Percentiles rank a stretch among this genome's conserved stretches.
Evolutionary conservation across 805 yeast genomes (phyloP).

Genomic region (Teunomyces gatunensis): DNA sequence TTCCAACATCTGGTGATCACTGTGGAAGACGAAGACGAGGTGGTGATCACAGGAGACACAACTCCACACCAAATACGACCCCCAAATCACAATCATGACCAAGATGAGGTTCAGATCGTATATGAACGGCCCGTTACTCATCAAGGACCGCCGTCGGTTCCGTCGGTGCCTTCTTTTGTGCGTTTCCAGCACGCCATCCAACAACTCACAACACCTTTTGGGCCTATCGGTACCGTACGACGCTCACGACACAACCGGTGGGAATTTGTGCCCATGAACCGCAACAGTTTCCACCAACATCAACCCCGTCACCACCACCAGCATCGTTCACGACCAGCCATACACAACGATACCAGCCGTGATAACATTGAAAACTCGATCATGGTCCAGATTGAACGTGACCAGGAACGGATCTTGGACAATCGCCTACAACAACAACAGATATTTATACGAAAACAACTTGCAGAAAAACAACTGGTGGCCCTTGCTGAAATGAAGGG

Average conservation of each 20-base stretch:
- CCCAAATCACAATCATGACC: background rate
- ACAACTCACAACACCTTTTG: background rate
- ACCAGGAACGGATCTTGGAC: slow-evolving; percentile 37
- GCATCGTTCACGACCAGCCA: background rate
- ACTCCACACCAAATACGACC: background rate
- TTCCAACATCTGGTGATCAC: background rate
- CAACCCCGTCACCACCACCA: slow-evolving; percentile 4
- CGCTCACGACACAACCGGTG: background rate
- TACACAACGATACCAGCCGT: background rate
- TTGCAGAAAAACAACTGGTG: slow-evolving; percentile 26
- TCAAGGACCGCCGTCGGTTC: slow-evolving; percentile 3
- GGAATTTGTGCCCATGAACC: background rate
- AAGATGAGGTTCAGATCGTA: slow-evolving; percentile 21
- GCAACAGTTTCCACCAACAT: background rate
- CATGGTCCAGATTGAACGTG: slow-evolving; percentile 40
- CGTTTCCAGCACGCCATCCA: background rate
- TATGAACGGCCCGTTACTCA: slow-evolving; percentile 19
- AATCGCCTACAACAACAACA: slow-evolving; percentile 30
- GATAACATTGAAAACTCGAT: slow-evolving; percentile 25
- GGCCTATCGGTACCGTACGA: background rate
- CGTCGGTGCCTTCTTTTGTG: background rate
- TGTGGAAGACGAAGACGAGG: slow-evolving; percentile 5
- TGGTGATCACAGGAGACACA: slow-evolving; percentile 6
- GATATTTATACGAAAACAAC: slow-evolving; percentile 25
- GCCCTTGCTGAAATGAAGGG: slow-evolving; percentile 22